Base-by-base conservation (phyloP, 768 basidiomycete species). In the Tulasnella calospora region DNA sequence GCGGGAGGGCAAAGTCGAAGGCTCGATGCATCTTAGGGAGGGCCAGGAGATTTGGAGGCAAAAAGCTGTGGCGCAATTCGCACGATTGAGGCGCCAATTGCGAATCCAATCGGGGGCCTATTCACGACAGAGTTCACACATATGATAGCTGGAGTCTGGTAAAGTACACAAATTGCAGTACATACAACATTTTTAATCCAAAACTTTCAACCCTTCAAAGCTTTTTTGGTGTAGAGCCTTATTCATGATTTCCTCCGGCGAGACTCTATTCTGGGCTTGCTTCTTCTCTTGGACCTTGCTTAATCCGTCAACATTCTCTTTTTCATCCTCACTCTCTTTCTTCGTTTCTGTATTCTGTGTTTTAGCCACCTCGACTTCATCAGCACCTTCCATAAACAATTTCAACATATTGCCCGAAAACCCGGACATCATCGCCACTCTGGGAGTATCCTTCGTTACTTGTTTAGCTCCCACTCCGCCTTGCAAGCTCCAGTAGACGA, bases 401-500 rank as follows among this genome's bases (percentile, higher is more conserved):
- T 92, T 93, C 85, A 93, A 83, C 87, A 92, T 86, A 76, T 89
- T 86, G 30, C 89, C 87, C 76, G 90, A 91, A 81, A 90, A 92
- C 73, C 92, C 92, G 81, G 87, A 91, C 85, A 93, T 84, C 82
- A 92, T 83, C 71, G 90, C 90, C 44, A 92, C 91, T 0, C 92
- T 92, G 82, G 87, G 85, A 82, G 85, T 84, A 41, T 90, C 87
- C 27, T 85, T 86, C 71, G 85, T 84, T 35, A 89, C 89, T 61
- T 91, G 90, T 10, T 84, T 84, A 70, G 87, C 86, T 35, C 79
- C 61, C 41, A 80, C 79, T 23, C 78, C 77, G 19, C 69, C 74
- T 76, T 82, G 78, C 0, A 93, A 83, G 82, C 93, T 86, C 92
- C 92, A 93, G 82, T 88, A 93, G 44, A 93, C 90, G 73, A 94